phyloP scores from a whole-genome alignment of 108 stramenopile species.

The Nitzschia inconspicua region DNA sequence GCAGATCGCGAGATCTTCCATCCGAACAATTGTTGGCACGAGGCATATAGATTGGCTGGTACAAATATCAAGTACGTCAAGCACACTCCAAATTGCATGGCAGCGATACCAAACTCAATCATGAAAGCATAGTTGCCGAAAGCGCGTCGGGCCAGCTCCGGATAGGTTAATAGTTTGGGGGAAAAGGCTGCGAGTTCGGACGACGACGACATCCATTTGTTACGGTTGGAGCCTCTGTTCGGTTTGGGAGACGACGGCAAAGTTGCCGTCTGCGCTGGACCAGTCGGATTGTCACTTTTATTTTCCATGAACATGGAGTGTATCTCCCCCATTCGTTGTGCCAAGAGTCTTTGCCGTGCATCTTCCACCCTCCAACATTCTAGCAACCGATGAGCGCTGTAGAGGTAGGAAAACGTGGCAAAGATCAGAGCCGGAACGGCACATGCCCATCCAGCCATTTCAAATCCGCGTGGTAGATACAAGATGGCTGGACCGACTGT shows the following conservation, averaged over 20 bases:
- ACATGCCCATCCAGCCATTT: slow-evolving; percentile 34
- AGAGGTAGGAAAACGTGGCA: slow-evolving; percentile 31
- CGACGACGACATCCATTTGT: not conserved
- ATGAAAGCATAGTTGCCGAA: slow-evolving; percentile 32
- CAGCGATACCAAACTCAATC: slow-evolving; percentile 37
- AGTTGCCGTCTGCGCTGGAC: not conserved
- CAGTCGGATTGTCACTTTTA: not conserved
- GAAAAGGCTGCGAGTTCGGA: slow-evolving; percentile 4
- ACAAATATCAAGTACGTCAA: slow-evolving; percentile 61
- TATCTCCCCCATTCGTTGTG: slow-evolving; percentile 17
- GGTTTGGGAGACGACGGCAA: not conserved
- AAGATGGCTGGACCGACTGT: slow-evolving; percentile 37
- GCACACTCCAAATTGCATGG: slow-evolving; percentile 57
- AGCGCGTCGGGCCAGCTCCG: slow-evolving; percentile 37
- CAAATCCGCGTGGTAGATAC: slow-evolving; percentile 49
- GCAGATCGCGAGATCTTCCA: slow-evolving; percentile 3
- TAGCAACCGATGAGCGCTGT: slow-evolving; percentile 37
- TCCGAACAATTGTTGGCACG: slow-evolving; percentile 15
- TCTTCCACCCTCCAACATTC: slow-evolving; percentile 43
- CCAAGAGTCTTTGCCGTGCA: not conserved
- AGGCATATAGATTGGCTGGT: slow-evolving; percentile 39
- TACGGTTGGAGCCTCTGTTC: not conserved
- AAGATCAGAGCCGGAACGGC: slow-evolving; percentile 39
- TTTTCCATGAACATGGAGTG: slow-evolving; percentile 4
- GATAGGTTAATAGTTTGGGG: slow-evolving; percentile 36